These are phyloP conservation scores for Pelargonium australe DNA, from an alignment of 441 rosid species.

Conservation along the genomic window DNA sequence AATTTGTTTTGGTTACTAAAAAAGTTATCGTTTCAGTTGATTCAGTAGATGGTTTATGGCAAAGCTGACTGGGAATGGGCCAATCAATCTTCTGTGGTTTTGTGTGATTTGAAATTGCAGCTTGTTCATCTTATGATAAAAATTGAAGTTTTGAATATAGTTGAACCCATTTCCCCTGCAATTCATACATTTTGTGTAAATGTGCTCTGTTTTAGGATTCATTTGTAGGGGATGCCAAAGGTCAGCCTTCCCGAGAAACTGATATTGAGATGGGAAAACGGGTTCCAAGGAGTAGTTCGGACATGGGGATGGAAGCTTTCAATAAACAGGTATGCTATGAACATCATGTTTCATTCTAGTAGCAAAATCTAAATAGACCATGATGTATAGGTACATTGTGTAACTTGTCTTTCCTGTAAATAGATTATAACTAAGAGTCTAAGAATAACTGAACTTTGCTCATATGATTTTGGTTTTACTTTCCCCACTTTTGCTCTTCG, in stretches of 20 bases:
- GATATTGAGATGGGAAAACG: conserved; percentile 62
- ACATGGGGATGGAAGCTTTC: conserved; percentile 61
- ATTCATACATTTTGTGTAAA: not conserved
- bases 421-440: not conserved
- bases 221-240: conserved; percentile 34
- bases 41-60: not conserved
- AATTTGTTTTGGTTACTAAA: not conserved
- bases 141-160: not conserved
- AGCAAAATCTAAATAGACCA: not conserved
- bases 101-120: too few relatives aligned
- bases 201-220: conserved; percentile 35
- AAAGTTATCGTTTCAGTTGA: not conserved
- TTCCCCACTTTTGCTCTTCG: not conserved
- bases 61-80: not conserved
- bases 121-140: not conserved
- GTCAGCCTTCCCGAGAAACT: conserved; percentile 25
- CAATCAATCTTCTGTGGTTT: not conserved
- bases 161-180: too few relatives aligned
- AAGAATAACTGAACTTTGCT: not conserved
- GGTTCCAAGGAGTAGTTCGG: conserved; percentile 37
- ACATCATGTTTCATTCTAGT: not conserved
- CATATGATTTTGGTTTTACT: not conserved
- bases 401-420: not conserved
- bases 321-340: conserved; percentile 44
- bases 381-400: too few relatives aligned